phyloP scores from a whole-genome alignment of 2,329 filamentous ascomycete species.

The Exophiala oligosperma region DNA sequence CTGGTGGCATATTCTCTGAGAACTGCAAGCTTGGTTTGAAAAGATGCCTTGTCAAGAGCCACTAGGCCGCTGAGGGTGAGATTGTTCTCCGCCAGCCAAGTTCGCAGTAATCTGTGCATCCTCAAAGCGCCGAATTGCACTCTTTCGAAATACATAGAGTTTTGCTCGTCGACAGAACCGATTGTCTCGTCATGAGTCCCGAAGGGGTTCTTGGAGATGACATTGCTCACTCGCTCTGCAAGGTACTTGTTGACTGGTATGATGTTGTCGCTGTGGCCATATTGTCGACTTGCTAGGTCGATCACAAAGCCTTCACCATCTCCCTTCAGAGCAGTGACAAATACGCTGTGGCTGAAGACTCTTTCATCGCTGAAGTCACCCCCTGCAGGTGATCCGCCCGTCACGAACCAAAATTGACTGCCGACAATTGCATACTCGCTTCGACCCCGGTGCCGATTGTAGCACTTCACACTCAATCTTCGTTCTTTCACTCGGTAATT shows the following conservation, averaged over 20 bases:
- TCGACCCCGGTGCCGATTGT: too few relatives aligned
- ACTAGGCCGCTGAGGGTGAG: neutral
- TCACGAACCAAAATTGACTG: too few relatives aligned
- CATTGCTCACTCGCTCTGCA: neutral
- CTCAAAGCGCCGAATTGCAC: neutral
- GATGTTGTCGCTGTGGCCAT: neutral
- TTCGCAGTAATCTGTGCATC: neutral
- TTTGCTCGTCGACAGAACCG: neutral
- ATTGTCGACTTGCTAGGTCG: neutral
- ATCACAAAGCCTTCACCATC: neutral
- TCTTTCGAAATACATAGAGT: neutral
- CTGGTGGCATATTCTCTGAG: neutral
- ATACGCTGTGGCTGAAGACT: neutral
- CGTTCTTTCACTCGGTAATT: too few relatives aligned
- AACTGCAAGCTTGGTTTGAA: neutral
- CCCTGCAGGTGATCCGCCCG: too few relatives aligned
- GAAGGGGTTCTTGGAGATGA: neutral
- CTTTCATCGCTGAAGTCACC: neutral
- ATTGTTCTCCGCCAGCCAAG: neutral
- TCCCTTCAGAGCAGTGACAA: neutral
- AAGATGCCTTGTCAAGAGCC: neutral
- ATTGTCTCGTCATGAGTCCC: neutral
- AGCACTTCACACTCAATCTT: too few relatives aligned
- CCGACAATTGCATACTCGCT: too few relatives aligned
- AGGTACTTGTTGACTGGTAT: neutral